These are phyloP conservation scores for Haematococcus lacustris DNA, from an alignment of 139 green algal genomes.

Conservation along the genomic window DNA sequence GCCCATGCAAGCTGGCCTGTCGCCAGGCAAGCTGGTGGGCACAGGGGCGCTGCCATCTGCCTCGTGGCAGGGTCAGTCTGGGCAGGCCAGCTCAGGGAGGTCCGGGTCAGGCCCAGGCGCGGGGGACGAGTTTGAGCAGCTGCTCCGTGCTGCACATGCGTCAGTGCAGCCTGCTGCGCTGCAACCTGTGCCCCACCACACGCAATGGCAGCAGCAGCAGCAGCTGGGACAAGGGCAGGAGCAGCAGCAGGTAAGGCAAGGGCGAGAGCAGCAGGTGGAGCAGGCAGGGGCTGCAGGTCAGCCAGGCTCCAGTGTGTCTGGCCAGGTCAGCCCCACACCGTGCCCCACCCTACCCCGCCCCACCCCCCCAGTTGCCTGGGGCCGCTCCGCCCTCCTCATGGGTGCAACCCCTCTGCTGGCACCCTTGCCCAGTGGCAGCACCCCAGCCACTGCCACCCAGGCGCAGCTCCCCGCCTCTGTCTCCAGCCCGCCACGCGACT, in stretches of 20 bases:
- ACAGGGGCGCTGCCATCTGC: background rate
- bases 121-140: conserved; percentile 1
- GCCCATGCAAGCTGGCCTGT: background rate
- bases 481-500: no score
- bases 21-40: background rate
- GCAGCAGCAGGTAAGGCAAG: no score
- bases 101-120: background rate
- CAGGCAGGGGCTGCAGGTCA: background rate
- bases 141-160: background rate
- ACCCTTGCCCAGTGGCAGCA: no score
- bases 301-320: background rate
- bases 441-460: background rate
- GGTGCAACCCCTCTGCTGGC: no score
- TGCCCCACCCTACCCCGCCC: no score
- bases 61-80: background rate
- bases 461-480: no score
- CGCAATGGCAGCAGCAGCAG: conserved; percentile 4
- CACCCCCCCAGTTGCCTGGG: background rate
- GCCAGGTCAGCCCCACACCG: no score
- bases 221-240: background rate
- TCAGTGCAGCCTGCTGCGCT: conserved; percentile 1
- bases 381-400: no score
- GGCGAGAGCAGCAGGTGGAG: background rate
- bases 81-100: background rate
- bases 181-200: conserved; percentile 7